phyloP scores from a whole-genome alignment of 2,329 filamentous ascomycete species.

The Colletotrichum australisinense region DNA sequence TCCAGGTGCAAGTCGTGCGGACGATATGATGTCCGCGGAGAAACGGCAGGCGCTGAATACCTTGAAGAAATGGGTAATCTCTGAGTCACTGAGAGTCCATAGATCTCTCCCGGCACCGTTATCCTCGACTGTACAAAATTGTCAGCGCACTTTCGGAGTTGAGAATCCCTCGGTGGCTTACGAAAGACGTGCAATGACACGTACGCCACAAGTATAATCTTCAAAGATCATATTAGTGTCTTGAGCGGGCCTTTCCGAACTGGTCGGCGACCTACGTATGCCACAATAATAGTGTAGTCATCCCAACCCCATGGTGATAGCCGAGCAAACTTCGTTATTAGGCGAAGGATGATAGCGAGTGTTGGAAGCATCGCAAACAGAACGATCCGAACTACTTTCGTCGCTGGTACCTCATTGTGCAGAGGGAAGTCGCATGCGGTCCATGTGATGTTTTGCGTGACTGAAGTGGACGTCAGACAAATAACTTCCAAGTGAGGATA shows the following conservation, averaged over 20 bases:
- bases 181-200: neutral
- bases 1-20: neutral
- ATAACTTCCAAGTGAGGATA: rapidly evolving
- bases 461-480: neutral
- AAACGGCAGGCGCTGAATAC: neutral
- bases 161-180: neutral
- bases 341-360: constrained; percentile 5
- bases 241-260: neutral
- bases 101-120: constrained; percentile 26
- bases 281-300: constrained; percentile 10
- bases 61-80: constrained; percentile 21
- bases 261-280: constrained; percentile 3
- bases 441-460: constrained; percentile 20
- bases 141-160: rapidly evolving
- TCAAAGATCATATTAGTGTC: neutral
- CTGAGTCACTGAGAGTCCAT: neutral
- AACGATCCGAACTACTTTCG: neutral
- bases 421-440: constrained; percentile 14
- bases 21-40: neutral
- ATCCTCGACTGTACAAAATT: neutral
- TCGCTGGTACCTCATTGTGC: neutral
- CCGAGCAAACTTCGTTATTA: neutral
- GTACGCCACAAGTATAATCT: constrained; percentile 2
- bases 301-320: constrained; percentile 11
- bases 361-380: constrained; percentile 2